Conservation (phyloP, 1,139 yeast genomes). For the Magnusiomyces tetraspermus region DNA sequence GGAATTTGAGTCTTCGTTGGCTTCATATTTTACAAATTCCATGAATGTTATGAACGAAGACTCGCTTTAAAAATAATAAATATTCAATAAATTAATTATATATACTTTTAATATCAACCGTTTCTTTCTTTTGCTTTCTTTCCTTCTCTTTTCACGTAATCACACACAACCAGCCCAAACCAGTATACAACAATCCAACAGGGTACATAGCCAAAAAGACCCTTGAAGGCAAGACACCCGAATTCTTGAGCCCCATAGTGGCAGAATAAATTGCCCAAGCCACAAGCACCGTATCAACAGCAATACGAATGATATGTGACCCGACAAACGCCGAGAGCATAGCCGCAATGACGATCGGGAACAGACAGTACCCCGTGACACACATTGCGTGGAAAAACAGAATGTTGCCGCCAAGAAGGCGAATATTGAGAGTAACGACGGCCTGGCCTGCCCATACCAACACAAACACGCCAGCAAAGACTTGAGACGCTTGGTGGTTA, state of each 20-base stretch:
- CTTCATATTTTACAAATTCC: slow-evolving; percentile 7
- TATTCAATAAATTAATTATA: too few relatives aligned
- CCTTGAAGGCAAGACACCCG: slow-evolving; percentile 62
- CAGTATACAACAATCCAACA: slow-evolving; percentile 62
- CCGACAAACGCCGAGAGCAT: slow-evolving; percentile 47
- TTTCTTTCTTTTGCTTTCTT: slow-evolving; percentile 7
- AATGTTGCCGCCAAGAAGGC: slow-evolving; percentile 63
- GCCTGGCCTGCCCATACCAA: slow-evolving; percentile 49
- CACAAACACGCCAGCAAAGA: slow-evolving; percentile 58
- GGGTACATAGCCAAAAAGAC: slow-evolving; percentile 71
- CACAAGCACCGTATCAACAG: slow-evolving; percentile 44
- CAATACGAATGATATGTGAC: slow-evolving; percentile 47
- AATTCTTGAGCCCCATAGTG: slow-evolving; percentile 52
- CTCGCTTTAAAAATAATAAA: too few relatives aligned
- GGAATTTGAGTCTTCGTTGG: slow-evolving; percentile 12
- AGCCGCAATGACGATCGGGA: slow-evolving; percentile 65
- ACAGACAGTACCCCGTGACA: slow-evolving; percentile 72
- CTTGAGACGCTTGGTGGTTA: slow-evolving; percentile 34
- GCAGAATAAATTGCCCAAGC: slow-evolving; percentile 71
- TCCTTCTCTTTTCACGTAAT: slow-evolving; percentile 39
- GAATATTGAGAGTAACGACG: slow-evolving; percentile 55
- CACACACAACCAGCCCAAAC: slow-evolving; percentile 70
- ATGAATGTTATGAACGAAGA: neutral
- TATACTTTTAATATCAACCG: too few relatives aligned
- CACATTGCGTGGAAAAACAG: slow-evolving; percentile 72